Evolutionary conservation across 192 early-diverging fungal species (phyloP).

Genomic region (Backusella circina): DNA sequence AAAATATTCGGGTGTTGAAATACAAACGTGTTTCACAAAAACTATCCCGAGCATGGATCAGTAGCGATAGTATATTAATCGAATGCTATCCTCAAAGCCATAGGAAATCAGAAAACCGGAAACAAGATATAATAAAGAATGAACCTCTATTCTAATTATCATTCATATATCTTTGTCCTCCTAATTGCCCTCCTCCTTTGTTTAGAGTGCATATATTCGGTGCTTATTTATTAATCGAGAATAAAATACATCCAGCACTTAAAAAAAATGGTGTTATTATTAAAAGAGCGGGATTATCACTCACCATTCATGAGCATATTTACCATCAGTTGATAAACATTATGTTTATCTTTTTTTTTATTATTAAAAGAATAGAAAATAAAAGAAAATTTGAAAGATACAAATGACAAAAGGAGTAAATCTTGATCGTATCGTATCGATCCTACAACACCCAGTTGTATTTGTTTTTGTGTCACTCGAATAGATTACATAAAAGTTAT

Average conservation of each 20-base stretch:
- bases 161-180: neutral
- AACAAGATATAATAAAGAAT: neutral
- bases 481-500: neutral
- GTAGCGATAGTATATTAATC: neutral
- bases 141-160: neutral
- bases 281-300: neutral
- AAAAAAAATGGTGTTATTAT: neutral
- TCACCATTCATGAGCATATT: neutral
- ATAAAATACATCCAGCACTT: neutral
- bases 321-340: neutral
- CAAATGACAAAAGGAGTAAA: neutral
- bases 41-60: neutral
- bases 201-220: neutral
- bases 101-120: neutral
- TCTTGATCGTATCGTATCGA: neutral
- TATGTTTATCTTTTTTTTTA: neutral
- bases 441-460: neutral
- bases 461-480: neutral
- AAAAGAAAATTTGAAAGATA: neutral
- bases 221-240: neutral
- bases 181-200: neutral
- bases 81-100: neutral
- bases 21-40: neutral
- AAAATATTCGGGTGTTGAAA: neutral
- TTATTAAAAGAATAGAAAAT: neutral